These are phyloP conservation scores for Ascoidea rubescens DNA, from an alignment of 805 yeast genomes.

Conservation along the genomic window DNA sequence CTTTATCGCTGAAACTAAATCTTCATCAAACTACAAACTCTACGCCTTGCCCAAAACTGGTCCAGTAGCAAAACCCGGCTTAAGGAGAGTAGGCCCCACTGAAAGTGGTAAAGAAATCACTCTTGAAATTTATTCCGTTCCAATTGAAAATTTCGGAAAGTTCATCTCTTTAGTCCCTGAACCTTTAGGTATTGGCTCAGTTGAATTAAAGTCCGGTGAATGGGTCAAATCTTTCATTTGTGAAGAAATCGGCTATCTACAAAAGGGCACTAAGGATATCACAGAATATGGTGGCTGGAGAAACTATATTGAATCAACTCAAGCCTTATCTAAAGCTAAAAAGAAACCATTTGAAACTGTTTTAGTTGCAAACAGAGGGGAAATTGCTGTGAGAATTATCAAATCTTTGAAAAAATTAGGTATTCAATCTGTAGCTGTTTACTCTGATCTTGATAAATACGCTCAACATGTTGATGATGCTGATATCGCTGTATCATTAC, in stretches of 20 bases:
- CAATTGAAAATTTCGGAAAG: constrained; percentile 62
- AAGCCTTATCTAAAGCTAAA: constrained; percentile 10
- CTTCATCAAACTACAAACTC: constrained; percentile 58
- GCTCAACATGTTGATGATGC: constrained; percentile 79
- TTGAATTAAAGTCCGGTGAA: constrained; percentile 66
- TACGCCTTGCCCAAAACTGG: constrained; percentile 66
- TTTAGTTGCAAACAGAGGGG: constrained; percentile 95
- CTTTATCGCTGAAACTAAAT: constrained; percentile 48
- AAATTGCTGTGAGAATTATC: constrained; percentile 90
- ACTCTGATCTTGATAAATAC: constrained; percentile 81
- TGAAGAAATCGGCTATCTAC: constrained; percentile 75
- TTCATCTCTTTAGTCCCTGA: constrained; percentile 85
- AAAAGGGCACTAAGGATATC: constrained; percentile 63
- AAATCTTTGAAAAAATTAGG: constrained; percentile 71
- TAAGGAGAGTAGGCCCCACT: constrained; percentile 43
- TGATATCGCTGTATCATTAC: constrained; percentile 66
- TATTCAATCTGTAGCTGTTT: constrained; percentile 74
- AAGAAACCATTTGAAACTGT: constrained; percentile 27
- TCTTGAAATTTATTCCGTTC: constrained; percentile 76
- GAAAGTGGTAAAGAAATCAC: constrained; percentile 44
- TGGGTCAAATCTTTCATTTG: constrained; percentile 91
- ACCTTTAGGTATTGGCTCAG: constrained; percentile 91
- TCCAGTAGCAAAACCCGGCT: constrained; percentile 81
- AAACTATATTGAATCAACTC: constrained; percentile 30
- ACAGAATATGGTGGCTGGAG: constrained; percentile 88